Conservation (phyloP, 208 protist genomes). For the Trypanosomatidae sp. region DNA sequence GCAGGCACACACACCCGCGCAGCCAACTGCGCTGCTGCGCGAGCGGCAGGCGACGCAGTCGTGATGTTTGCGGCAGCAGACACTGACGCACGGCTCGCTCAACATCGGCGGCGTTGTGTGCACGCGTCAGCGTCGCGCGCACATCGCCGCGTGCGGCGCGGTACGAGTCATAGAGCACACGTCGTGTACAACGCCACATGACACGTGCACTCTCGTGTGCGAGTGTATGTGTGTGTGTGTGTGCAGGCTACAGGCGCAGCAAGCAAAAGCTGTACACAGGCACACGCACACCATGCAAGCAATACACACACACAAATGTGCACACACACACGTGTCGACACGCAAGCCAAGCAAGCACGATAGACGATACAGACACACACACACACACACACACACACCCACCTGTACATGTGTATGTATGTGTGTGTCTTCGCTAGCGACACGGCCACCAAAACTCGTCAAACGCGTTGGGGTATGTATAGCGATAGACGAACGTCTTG, state of each 20-base stretch:
- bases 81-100: conserved; percentile 17
- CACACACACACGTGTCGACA: no score
- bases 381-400: not conserved
- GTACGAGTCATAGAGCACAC: conserved; percentile 33
- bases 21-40: conserved; percentile 34
- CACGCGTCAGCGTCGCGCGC: conserved; percentile 19
- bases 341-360: no score
- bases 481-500: conserved; percentile 86
- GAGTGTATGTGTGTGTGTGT: no score
- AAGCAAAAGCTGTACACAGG: no score
- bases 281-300: no score
- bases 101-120: conserved; percentile 18
- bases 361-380: no score
- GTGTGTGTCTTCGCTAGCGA: conserved; percentile 22
- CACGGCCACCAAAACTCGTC: conserved; percentile 88
- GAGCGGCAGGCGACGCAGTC: conserved; percentile 6
- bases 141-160: conserved; percentile 22
- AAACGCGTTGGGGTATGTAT: conserved; percentile 86
- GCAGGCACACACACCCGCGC: conserved; percentile 24
- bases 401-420: conserved; percentile 1
- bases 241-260: no score
- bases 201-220: no score
- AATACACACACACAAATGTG: no score
- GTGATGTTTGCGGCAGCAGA: conserved; percentile 6
- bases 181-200: conserved; percentile 5